A percentile compares a stretch with the other conserved stretches of the same genome.
phyloP scores from a whole-genome alignment of 2,329 filamentous ascomycete species.

The Verticillium nonalfalfae region DNA sequence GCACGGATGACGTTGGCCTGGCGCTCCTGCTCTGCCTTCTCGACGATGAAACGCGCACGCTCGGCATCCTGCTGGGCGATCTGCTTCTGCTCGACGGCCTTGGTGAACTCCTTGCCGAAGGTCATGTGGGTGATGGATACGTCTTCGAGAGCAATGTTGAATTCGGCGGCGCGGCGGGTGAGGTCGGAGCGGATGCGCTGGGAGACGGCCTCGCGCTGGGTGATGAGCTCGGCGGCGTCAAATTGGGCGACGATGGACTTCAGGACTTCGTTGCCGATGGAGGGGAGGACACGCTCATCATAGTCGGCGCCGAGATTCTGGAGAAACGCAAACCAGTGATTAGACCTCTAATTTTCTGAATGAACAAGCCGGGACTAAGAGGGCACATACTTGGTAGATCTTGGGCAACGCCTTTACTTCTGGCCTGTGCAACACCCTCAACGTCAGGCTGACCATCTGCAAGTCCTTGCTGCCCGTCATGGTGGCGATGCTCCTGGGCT shows the following conservation, averaged over 20 bases:
- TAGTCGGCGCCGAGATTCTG: conserved; percentile 97
- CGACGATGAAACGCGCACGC: conserved; percentile 94
- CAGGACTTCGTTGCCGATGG: conserved; percentile 98
- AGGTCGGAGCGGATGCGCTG: conserved; percentile 91
- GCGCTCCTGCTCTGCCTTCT: conserved; percentile 96
- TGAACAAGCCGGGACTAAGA: neutral
- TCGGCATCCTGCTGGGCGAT: conserved; percentile 99
- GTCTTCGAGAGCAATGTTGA: conserved; percentile 98
- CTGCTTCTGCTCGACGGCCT: conserved; percentile 99
- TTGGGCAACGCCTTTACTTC: conserved; percentile 89
- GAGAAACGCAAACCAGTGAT: neutral
- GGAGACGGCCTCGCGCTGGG: conserved; percentile 93
- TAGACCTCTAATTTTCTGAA: neutral
- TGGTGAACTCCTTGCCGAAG: conserved; percentile 97
- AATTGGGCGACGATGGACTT: conserved; percentile 99
- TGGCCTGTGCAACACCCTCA: conserved; percentile 89
- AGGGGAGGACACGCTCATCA: conserved; percentile 95
- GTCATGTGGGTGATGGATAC: conserved; percentile 99
- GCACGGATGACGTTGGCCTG: conserved; percentile 98
- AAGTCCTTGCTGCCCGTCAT: conserved; percentile 98
- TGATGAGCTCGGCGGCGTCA: conserved; percentile 97
- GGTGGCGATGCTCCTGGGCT: conserved; percentile 94
- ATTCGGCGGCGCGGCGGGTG: conserved; percentile 86
- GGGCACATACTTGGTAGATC: conserved; percentile 82
- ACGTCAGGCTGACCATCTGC: conserved; percentile 98